Percentiles rank a stretch among this genome's conserved stretches.
Conservation (phyloP, 306 rosid genomes). For the Ziziphus jujuba region DNA sequence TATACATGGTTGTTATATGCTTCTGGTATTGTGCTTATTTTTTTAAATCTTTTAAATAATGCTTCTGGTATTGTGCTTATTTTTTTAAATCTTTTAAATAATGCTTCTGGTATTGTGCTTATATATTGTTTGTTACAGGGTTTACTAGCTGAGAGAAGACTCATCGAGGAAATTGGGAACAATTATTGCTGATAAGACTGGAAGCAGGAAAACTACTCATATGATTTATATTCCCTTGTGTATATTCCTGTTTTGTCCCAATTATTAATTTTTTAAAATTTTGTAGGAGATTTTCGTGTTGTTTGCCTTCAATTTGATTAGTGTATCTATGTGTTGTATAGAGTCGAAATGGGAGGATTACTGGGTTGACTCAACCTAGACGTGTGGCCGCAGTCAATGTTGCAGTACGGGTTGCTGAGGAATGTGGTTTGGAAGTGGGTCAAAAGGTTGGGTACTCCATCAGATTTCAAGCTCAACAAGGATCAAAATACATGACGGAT, state of each 20-base stretch:
- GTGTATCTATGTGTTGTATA: constrained; percentile 22
- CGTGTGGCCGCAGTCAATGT: constrained; percentile 96
- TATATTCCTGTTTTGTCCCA: not conserved
- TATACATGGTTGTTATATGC: too few relatives aligned
- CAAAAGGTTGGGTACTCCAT: constrained; percentile 86
- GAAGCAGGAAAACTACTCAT: constrained; percentile 97
- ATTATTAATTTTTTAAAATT: too few relatives aligned
- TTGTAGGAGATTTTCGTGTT: not conserved
- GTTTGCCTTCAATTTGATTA: not conserved
- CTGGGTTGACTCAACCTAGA: constrained; percentile 91
- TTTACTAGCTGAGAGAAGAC: constrained; percentile 62
- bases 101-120: too few relatives aligned
- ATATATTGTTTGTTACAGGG: not conserved
- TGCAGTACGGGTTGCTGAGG: constrained; percentile 88
- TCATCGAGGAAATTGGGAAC: constrained; percentile 63
- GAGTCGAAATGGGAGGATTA: constrained; percentile 68
- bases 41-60: too few relatives aligned
- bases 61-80: too few relatives aligned
- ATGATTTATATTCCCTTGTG: not conserved
- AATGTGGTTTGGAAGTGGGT: constrained; percentile 74
- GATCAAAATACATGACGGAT: constrained; percentile 92
- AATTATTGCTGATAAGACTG: constrained; percentile 94
- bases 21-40: too few relatives aligned
- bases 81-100: too few relatives aligned
- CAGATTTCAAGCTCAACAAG: constrained; percentile 75